These are phyloP conservation scores for Hepatocystis sp. DNA, from an alignment of 169 alveolate genomes.

Conservation along the genomic window DNA sequence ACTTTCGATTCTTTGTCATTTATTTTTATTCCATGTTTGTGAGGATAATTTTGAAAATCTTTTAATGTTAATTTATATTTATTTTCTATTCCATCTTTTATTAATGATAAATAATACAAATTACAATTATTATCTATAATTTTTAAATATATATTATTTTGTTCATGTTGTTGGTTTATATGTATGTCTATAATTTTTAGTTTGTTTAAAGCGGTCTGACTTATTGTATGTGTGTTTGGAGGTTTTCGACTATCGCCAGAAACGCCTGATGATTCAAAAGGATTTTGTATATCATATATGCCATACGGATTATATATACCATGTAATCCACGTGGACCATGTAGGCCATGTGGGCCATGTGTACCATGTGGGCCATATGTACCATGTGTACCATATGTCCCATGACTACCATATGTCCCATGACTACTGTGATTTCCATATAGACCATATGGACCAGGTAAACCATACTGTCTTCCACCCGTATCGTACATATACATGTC, in stretches of 20 bases:
- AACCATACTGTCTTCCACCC: too few relatives aligned
- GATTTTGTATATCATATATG: background rate
- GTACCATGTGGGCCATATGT: too few relatives aligned
- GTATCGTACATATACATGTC: too few relatives aligned
- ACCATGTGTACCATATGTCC: too few relatives aligned
- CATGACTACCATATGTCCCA: background rate
- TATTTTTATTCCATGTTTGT: conserved; percentile 47
- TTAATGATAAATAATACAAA: conserved; percentile 46
- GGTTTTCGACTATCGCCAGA: conserved; percentile 13
- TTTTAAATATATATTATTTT: conserved; percentile 37
- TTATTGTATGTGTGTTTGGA: background rate
- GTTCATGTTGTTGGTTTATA: conserved; percentile 30
- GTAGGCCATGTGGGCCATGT: too few relatives aligned
- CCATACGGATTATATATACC: too few relatives aligned
- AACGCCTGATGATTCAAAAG: background rate
- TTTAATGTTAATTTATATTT: conserved; percentile 32
- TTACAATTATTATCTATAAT: conserved; percentile 53
- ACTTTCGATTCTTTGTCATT: conserved; percentile 19
- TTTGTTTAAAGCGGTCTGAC: conserved; percentile 12
- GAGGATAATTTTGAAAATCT: conserved; percentile 75
- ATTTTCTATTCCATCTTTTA: conserved; percentile 16
- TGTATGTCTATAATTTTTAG: conserved; percentile 53
- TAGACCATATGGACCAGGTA: too few relatives aligned
- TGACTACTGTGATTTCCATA: too few relatives aligned
- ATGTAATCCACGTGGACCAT: too few relatives aligned